phyloP scores from a whole-genome alignment of 768 basidiomycete species.

The Psilocybe azurescens region DNA sequence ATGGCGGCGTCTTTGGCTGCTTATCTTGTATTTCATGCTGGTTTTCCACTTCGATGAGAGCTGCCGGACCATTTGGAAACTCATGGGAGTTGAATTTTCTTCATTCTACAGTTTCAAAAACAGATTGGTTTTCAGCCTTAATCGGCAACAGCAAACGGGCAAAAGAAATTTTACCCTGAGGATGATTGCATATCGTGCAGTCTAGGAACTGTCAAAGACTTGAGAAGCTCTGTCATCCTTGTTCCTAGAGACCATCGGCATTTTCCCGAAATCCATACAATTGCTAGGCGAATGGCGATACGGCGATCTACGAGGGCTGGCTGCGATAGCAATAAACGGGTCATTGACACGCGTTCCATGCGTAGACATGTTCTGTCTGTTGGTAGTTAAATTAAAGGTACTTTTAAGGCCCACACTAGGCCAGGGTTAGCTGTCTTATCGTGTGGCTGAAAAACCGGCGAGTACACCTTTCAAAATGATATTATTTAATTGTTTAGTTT shows the following conservation, averaged over 20 bases:
- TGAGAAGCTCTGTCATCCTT: slow-evolving; percentile 10
- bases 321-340: background rate
- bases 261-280: slow-evolving; percentile 4
- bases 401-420: background rate
- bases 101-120: slow-evolving; percentile 19
- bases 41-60: background rate
- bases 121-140: slow-evolving; percentile 24
- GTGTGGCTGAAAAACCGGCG: slow-evolving; percentile 5
- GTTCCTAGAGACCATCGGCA: slow-evolving; percentile 10
- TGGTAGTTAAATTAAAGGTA: slow-evolving; percentile 18
- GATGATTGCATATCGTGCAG: background rate
- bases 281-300: slow-evolving; percentile 13
- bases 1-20: background rate
- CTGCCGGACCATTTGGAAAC: background rate
- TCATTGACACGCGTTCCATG: background rate
- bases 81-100: background rate
- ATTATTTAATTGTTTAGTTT: slow-evolving; percentile 1
- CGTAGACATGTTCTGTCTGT: slow-evolving; percentile 2
- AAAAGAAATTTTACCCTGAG: slow-evolving; percentile 1
- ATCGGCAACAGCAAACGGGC: slow-evolving; percentile 6
- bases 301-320: slow-evolving; percentile 10
- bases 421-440: background rate
- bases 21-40: background rate
- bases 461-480: background rate
- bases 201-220: background rate